A percentile compares a stretch with the other conserved stretches of the same genome.
Evolutionary conservation across 225 moss, liverwort and hornwort species (phyloP).

Genomic region (Pseudoscleropodium purum): DNA sequence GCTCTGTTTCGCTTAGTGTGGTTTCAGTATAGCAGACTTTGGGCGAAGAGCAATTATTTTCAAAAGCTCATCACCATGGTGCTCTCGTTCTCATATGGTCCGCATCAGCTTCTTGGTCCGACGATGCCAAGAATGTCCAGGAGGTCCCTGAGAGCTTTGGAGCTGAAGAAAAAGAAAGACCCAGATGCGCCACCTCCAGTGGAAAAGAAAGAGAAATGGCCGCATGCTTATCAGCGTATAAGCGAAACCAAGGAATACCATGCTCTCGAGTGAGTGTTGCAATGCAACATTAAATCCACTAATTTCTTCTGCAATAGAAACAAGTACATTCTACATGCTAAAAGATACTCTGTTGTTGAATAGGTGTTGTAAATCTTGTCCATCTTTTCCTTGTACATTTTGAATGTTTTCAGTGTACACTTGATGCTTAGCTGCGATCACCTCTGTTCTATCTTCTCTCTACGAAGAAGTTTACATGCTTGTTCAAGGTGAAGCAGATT

Average conservation of each 20-base stretch:
- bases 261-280: constrained; percentile 27
- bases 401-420: neutral
- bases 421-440: neutral
- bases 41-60: neutral
- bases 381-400: neutral
- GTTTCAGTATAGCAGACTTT: neutral
- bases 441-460: neutral
- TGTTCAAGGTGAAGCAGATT: neutral
- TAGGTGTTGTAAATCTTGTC: neutral
- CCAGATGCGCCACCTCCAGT: neutral
- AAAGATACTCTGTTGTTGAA: neutral
- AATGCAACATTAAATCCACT: neutral
- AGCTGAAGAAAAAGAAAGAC: constrained; percentile 1
- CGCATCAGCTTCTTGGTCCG: neutral
- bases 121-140: constrained; percentile 17
- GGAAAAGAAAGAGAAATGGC: constrained; percentile 13
- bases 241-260: constrained; percentile 12
- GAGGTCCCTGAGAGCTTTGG: constrained; percentile 7
- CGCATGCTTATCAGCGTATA: constrained; percentile 9
- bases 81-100: constrained; percentile 18
- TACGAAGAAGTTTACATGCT: neutral
- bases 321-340: neutral
- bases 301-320: neutral
- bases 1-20: neutral
- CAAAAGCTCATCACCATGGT: constrained; percentile 12